Conservation (phyloP, 352 stramenopile species). For the Globisporangium abappressorium region DNA sequence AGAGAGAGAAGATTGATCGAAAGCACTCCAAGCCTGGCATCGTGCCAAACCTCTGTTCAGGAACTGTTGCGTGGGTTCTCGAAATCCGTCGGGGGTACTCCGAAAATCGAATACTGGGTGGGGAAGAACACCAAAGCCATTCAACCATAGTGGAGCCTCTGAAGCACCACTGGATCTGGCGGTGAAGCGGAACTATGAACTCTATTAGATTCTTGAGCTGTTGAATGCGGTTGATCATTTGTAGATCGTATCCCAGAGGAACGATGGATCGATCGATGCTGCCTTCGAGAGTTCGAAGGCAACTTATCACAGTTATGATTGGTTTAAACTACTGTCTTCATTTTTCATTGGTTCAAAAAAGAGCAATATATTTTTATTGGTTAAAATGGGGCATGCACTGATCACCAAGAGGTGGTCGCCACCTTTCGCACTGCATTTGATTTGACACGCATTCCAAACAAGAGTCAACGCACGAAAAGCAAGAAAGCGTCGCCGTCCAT, state of each 20-base stretch:
- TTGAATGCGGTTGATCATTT: background rate
- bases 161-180: background rate
- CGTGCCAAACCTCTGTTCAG: too few relatives aligned
- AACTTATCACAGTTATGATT: background rate
- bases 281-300: background rate
- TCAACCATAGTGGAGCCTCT: too few relatives aligned
- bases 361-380: constrained; percentile 17
- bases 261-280: background rate
- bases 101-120: too few relatives aligned
- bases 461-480: background rate
- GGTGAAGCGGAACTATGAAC: background rate
- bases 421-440: background rate
- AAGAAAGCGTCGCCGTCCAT: background rate
- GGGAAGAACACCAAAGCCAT: too few relatives aligned
- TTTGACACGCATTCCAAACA: background rate
- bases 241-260: background rate
- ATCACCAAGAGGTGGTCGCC: constrained; percentile 4
- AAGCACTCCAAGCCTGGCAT: too few relatives aligned
- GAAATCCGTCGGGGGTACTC: too few relatives aligned
- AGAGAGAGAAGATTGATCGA: too few relatives aligned
- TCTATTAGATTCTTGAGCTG: background rate
- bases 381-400: constrained; percentile 9
- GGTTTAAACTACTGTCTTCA: background rate
- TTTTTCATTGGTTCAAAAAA: constrained; percentile 1
- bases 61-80: too few relatives aligned